phyloP scores from a whole-genome alignment of 1,139 yeast species.

The Pichia cactophila region DNA sequence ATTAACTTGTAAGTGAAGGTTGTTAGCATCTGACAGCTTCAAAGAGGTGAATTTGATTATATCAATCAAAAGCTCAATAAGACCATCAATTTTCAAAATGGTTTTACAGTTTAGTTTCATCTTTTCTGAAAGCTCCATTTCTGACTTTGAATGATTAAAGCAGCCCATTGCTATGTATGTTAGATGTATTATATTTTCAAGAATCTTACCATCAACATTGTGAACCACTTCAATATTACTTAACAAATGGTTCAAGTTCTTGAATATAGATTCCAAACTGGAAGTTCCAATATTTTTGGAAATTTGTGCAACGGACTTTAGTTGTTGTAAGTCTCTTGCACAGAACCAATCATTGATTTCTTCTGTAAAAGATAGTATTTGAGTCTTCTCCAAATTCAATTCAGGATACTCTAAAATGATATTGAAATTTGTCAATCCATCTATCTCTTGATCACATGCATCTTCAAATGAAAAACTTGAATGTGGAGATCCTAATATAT shows the following conservation, averaged over 20 bases:
- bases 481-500: conserved; percentile 24
- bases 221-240: not conserved
- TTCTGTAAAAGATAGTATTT: conserved; percentile 33
- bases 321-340: conserved; percentile 37
- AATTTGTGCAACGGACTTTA: conserved; percentile 18
- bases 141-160: conserved; percentile 15
- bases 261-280: conserved; percentile 1
- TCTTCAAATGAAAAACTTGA: conserved; percentile 23
- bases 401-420: conserved; percentile 30
- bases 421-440: conserved; percentile 27
- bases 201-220: conserved; percentile 5
- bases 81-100: conserved; percentile 3
- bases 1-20: conserved; percentile 13
- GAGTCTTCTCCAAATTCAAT: conserved; percentile 42
- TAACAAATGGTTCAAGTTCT: not conserved
- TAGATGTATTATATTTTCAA: conserved; percentile 8
- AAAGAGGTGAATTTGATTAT: conserved; percentile 9
- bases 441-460: conserved; percentile 21
- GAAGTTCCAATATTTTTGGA: conserved; percentile 1
- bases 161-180: conserved; percentile 24
- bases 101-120: conserved; percentile 14
- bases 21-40: conserved; percentile 17
- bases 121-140: conserved; percentile 11
- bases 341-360: conserved; percentile 66
- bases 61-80: conserved; percentile 6